Percentiles rank a stretch among this genome's conserved stretches.
Evolutionary conservation across 1,284 basidiomycete genomes (phyloP).

Genomic region (Pterulicium gracile): DNA sequence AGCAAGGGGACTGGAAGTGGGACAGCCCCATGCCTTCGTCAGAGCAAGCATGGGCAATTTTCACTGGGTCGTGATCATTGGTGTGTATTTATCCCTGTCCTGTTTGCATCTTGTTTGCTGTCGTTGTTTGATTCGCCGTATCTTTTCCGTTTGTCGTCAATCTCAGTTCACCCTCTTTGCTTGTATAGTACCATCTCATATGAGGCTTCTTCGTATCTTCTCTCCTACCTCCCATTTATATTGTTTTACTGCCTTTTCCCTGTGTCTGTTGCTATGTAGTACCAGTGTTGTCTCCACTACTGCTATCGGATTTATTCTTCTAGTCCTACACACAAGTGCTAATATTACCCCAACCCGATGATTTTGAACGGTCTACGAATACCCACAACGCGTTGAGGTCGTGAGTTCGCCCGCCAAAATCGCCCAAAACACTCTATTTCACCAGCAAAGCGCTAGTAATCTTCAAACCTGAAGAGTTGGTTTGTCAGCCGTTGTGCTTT

Average conservation of each 20-base stretch:
- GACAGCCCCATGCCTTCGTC: conserved; percentile 49
- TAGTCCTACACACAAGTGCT: too few species aligned
- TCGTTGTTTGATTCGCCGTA: not conserved
- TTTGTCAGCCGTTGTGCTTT: too few species aligned
- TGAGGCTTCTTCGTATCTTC: too few species aligned
- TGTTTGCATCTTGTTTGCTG: not conserved
- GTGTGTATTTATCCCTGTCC: conserved; percentile 11
- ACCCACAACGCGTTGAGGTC: too few species aligned
- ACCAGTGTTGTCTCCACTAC: not conserved
- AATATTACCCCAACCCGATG: too few species aligned
- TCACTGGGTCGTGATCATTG: conserved; percentile 33
- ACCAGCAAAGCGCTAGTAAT: too few species aligned
- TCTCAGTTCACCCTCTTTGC: not conserved
- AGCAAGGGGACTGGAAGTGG: conserved; percentile 54
- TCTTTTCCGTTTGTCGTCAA: not conserved
- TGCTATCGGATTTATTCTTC: not conserved
- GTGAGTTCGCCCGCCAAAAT: too few species aligned
- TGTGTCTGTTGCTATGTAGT: not conserved
- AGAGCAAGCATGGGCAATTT: conserved; percentile 67
- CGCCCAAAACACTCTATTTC: too few species aligned
- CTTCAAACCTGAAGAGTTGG: too few species aligned
- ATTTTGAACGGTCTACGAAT: too few species aligned
- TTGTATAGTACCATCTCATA: too few species aligned
- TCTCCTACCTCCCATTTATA: too few species aligned
- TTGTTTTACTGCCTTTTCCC: not conserved